These are phyloP conservation scores for Globisporangium orthogonon DNA, from an alignment of 352 stramenopile species.

Conservation along the genomic window DNA sequence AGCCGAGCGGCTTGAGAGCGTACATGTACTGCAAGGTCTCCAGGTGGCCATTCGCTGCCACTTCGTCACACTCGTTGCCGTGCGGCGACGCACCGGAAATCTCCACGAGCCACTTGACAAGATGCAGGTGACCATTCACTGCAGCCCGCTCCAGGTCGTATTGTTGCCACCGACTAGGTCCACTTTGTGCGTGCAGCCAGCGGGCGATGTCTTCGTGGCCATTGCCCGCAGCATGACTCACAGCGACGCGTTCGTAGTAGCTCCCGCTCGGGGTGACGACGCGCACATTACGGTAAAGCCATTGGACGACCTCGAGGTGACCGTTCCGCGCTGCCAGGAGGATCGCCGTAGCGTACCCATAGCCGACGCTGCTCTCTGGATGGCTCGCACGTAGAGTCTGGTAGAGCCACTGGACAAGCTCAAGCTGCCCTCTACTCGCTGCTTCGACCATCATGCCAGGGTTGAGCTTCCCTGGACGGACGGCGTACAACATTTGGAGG, in stretches of 20 bases:
- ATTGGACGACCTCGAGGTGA: conserved; percentile 3
- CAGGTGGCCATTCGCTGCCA: not conserved
- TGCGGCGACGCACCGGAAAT: not conserved
- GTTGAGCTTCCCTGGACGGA: not conserved
- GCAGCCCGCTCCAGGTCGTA: not conserved
- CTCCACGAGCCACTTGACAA: not conserved
- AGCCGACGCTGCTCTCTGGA: not conserved
- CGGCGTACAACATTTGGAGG: not conserved
- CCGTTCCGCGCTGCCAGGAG: not conserved
- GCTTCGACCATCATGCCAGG: not conserved
- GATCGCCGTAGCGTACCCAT: not conserved
- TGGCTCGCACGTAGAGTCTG: not conserved
- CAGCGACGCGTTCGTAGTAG: not conserved
- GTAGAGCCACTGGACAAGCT: not conserved
- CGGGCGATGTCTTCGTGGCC: not conserved
- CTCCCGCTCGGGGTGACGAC: not conserved
- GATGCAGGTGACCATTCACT: not conserved
- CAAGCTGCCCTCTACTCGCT: not conserved
- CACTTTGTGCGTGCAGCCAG: not conserved
- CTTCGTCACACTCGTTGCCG: not conserved
- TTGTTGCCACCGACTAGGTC: not conserved
- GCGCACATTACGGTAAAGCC: not conserved
- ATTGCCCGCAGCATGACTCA: not conserved
- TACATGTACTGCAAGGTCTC: not conserved
- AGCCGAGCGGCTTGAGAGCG: not conserved